Evolutionary conservation across 1,284 basidiomycete genomes (phyloP).

Genomic region (Trametes versicolor): DNA sequence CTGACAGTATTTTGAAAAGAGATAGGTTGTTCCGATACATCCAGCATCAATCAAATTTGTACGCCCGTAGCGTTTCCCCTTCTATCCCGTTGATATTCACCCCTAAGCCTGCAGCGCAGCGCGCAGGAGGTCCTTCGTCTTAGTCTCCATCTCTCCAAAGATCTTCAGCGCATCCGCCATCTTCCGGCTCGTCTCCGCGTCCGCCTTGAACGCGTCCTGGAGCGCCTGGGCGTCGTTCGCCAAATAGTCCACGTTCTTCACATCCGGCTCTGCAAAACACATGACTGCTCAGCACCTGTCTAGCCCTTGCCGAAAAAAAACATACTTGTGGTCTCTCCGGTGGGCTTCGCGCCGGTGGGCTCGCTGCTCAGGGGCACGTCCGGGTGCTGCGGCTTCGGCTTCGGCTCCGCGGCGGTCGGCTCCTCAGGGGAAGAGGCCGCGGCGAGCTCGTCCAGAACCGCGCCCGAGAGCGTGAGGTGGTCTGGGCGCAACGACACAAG

Average conservation of each 20-base stretch:
- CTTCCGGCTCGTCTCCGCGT: constrained; percentile 53
- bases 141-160: constrained; percentile 54
- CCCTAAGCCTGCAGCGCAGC: constrained; percentile 32
- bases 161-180: constrained; percentile 55
- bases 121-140: constrained; percentile 49
- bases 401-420: constrained; percentile 4
- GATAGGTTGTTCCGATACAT: not conserved
- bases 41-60: not conserved
- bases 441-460: constrained; percentile 55
- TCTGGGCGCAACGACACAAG: constrained; percentile 53
- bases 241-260: constrained; percentile 47
- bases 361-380: constrained; percentile 16
- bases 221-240: constrained; percentile 47
- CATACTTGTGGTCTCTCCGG: constrained; percentile 7
- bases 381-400: constrained; percentile 25
- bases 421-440: constrained; percentile 26
- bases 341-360: constrained; percentile 11
- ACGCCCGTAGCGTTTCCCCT: no score
- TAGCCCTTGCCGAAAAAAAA: not conserved
- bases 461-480: constrained; percentile 57
- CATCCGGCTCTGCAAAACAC: constrained; percentile 10
- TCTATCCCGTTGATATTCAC: not conserved
- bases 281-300: not conserved
- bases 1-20: not conserved
- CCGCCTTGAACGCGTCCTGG: constrained; percentile 46